Conservation (phyloP, 495 filamentous ascomycete species). For the Aspergillus cavernicola region DNA sequence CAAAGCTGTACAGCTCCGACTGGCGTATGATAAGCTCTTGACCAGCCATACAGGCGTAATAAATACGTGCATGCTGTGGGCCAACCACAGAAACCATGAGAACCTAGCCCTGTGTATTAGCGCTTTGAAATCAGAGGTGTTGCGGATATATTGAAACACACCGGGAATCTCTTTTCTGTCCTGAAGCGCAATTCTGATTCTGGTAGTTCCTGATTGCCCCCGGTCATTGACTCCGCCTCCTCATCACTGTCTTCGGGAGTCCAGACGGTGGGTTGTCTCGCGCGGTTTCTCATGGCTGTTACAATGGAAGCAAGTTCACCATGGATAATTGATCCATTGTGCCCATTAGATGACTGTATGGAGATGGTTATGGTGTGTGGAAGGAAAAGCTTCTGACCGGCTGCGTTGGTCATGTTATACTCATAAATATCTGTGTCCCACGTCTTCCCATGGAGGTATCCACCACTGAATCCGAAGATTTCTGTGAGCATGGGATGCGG, state of each 20-base stretch:
- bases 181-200: too few species aligned
- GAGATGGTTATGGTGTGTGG: neutral
- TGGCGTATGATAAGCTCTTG: neutral
- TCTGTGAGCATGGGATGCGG: neutral
- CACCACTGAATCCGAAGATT: neutral
- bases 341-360: neutral
- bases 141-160: too few species aligned
- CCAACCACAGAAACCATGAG: conserved; percentile 2
- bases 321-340: neutral
- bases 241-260: too few species aligned
- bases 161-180: too few species aligned
- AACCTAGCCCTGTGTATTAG: neutral
- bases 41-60: conserved; percentile 8
- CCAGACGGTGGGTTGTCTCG: too few species aligned
- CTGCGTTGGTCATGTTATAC: too few species aligned
- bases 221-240: too few species aligned
- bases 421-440: too few species aligned
- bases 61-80: conserved; percentile 3
- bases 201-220: too few species aligned
- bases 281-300: neutral
- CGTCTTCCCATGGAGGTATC: too few species aligned
- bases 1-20: conserved; percentile 7
- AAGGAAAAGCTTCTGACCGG: too few species aligned
- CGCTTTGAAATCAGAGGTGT: neutral
- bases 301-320: conserved; percentile 2